phyloP scores from a whole-genome alignment of 2,329 filamentous ascomycete species.

The Cercospora janseana region DNA sequence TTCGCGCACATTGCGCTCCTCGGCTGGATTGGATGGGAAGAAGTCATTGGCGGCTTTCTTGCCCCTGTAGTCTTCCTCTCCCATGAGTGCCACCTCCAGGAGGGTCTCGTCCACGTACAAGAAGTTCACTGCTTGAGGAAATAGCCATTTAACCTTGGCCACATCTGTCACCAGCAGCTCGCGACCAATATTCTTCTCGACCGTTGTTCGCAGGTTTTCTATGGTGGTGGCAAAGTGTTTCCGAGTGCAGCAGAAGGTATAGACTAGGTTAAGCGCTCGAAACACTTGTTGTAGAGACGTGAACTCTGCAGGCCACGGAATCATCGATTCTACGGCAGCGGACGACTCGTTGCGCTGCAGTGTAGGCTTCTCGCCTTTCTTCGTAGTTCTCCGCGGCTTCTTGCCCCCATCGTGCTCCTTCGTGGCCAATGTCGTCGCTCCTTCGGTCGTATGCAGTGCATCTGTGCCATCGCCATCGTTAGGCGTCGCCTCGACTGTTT shows the following conservation, averaged over 20 bases:
- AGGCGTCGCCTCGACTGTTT: slow-evolving; percentile 8
- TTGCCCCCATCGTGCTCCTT: slow-evolving; percentile 58
- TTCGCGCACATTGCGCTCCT: slow-evolving; percentile 39
- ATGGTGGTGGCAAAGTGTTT: slow-evolving; percentile 92
- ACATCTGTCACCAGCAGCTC: slow-evolving; percentile 73
- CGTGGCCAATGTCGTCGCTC: slow-evolving; percentile 50
- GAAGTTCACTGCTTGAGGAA: slow-evolving; percentile 78
- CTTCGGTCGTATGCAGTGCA: slow-evolving; percentile 13
- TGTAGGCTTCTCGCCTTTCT: slow-evolving; percentile 41
- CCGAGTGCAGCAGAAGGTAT: slow-evolving; percentile 89
- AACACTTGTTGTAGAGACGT: slow-evolving; percentile 72
- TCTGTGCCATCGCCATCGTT: slow-evolving; percentile 12
- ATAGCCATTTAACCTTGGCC: slow-evolving; percentile 72
- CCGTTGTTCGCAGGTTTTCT: slow-evolving; percentile 78
- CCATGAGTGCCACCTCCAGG: slow-evolving; percentile 75
- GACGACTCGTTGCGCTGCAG: slow-evolving; percentile 51
- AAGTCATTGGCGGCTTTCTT: slow-evolving; percentile 55
- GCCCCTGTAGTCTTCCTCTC: slow-evolving; percentile 65
- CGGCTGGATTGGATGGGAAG: slow-evolving; percentile 42
- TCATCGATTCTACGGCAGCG: slow-evolving; percentile 50
- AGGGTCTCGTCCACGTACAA: slow-evolving; percentile 81
- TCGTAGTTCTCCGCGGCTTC: slow-evolving; percentile 49
- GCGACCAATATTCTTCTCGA: slow-evolving; percentile 76
- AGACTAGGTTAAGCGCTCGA: slow-evolving; percentile 84
- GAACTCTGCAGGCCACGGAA: slow-evolving; percentile 74